Percentiles rank a stretch among this genome's conserved stretches.
These are phyloP conservation scores for Ustilago hordei DNA, from an alignment of 1,284 basidiomycete species.

Conservation along the genomic window DNA sequence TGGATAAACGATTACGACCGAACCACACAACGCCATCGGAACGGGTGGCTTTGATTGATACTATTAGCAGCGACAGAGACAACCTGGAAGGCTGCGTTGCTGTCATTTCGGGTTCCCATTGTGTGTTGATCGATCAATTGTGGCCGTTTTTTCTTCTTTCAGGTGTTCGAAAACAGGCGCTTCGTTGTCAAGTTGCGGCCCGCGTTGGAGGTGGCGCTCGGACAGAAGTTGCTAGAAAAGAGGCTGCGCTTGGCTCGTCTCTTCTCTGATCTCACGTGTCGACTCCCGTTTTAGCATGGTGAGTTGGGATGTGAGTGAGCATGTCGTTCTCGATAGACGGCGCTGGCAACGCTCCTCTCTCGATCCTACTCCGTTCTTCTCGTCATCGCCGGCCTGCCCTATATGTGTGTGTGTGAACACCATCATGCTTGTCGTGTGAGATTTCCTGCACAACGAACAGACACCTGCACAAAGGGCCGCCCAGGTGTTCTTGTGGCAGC, in stretches of 20 bases:
- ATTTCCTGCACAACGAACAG: too few relatives aligned
- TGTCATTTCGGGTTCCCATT: not conserved
- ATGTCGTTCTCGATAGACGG: not conserved
- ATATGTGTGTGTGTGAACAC: too few relatives aligned
- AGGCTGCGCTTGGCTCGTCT: not conserved
- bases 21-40: not conserved
- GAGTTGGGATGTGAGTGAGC: not conserved
- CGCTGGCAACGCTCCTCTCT: not conserved
- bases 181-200: not conserved
- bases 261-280: not conserved
- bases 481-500: too few relatives aligned
- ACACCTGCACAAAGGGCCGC: too few relatives aligned
- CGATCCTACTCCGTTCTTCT: too few relatives aligned
- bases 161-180: not conserved
- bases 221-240: constrained; percentile 2
- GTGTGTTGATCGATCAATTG: not conserved
- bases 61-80: not conserved
- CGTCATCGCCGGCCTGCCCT: too few relatives aligned
- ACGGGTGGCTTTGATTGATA: not conserved
- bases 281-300: not conserved
- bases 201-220: constrained; percentile 2
- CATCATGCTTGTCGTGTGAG: too few relatives aligned
- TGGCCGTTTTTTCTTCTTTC: not conserved
- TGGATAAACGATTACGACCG: constrained; percentile 1
- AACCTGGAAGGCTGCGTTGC: not conserved